phyloP scores from a whole-genome alignment of 495 filamentous ascomycete species.

The Pyronema domesticum region DNA sequence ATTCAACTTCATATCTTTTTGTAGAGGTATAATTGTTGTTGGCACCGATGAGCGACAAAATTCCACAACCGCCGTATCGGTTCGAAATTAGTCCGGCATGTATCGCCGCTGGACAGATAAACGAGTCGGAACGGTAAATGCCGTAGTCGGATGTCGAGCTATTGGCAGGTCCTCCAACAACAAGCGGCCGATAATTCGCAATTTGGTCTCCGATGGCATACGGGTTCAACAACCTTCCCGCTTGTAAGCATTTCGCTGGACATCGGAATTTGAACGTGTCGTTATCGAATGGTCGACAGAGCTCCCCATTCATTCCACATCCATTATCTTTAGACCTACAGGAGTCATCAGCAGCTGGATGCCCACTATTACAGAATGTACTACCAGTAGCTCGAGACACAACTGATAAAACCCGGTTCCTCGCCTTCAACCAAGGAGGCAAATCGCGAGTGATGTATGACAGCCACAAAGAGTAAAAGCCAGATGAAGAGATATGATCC shows the following conservation, averaged over 20 bases:
- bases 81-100: slow-evolving; percentile 58
- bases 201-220: slow-evolving; percentile 57
- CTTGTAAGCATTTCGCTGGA: slow-evolving; percentile 52
- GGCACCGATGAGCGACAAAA: slow-evolving; percentile 48
- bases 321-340: slow-evolving; percentile 47
- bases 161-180: slow-evolving; percentile 55
- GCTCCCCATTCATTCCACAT: slow-evolving; percentile 62
- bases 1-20: slow-evolving; percentile 45
- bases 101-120: slow-evolving; percentile 64
- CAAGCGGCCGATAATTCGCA: slow-evolving; percentile 48
- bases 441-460: slow-evolving; percentile 45
- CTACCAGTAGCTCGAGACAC: slow-evolving; percentile 42
- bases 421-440: slow-evolving; percentile 50
- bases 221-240: slow-evolving; percentile 45
- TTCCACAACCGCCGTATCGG: slow-evolving; percentile 55
- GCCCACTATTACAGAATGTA: slow-evolving; percentile 5
- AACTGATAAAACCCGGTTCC: slow-evolving; percentile 46
- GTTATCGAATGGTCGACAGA: slow-evolving; percentile 63
- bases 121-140: slow-evolving; percentile 65
- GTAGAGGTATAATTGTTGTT: slow-evolving; percentile 43
- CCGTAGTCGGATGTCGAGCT: slow-evolving; percentile 27
- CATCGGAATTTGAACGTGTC: slow-evolving; percentile 59
- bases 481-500: slow-evolving; percentile 47
- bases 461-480: slow-evolving; percentile 51
- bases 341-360: background rate